phyloP scores from a whole-genome alignment of 2,329 filamentous ascomycete genomes.

The Monosporascus sp. region DNA sequence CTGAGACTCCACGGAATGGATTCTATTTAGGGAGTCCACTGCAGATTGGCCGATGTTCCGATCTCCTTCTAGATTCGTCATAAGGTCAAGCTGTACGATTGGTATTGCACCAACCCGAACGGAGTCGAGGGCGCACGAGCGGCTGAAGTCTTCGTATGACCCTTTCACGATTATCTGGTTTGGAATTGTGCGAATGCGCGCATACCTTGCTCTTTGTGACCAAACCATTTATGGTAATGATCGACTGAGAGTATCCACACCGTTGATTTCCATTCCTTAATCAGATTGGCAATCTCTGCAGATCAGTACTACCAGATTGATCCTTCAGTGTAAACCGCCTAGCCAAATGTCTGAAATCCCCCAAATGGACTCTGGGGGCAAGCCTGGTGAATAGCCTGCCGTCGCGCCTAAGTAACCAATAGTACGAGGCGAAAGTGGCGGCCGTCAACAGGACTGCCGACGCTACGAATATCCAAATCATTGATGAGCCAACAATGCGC shows the following conservation, averaged over 20 bases:
- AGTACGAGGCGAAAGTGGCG: constrained; percentile 27
- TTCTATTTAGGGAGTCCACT: not conserved
- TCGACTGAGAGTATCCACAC: too few relatives aligned
- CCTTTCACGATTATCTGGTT: not conserved
- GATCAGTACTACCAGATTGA: not conserved
- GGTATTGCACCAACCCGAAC: not conserved
- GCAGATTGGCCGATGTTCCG: not conserved
- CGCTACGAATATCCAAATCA: constrained; percentile 35
- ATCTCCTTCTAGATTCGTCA: not conserved
- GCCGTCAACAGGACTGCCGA: constrained; percentile 25
- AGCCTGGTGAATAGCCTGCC: constrained; percentile 16
- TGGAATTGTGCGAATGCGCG: not conserved
- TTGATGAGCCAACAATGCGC: constrained; percentile 26
- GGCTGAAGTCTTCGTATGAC: not conserved
- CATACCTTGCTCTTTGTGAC: not conserved
- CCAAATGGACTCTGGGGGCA: constrained; percentile 13
- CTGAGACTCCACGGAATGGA: not conserved
- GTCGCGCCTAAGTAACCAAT: constrained; percentile 22
- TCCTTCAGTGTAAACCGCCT: not conserved
- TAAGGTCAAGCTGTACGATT: not conserved
- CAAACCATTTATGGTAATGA: not conserved
- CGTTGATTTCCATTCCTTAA: not conserved
- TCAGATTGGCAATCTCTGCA: not conserved
- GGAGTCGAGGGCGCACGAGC: not conserved
- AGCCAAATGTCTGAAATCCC: constrained; percentile 11